phyloP scores from a whole-genome alignment of 495 filamentous ascomycete genomes.

The Cercophora newfieldiana region DNA sequence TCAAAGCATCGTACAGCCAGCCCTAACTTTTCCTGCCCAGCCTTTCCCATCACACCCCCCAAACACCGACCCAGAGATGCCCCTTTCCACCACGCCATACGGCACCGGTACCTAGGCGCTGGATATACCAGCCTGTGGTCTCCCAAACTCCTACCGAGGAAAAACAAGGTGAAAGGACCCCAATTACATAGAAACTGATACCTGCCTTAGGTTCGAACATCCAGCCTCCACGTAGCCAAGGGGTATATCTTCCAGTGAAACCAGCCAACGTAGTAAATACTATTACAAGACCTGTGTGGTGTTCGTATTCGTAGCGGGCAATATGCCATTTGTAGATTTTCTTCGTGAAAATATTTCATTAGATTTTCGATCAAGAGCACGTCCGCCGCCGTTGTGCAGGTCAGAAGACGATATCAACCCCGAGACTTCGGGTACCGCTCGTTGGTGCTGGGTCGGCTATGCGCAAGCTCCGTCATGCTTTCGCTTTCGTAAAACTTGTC shows the following conservation, averaged over 20 bases:
- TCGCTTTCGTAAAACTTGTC: conserved; percentile 40
- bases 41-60: background rate
- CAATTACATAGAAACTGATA: background rate
- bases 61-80: background rate
- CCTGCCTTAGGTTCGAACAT: background rate
- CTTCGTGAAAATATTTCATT: background rate
- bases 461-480: conserved; percentile 47
- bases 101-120: background rate
- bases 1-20: background rate
- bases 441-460: conserved; percentile 25
- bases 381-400: background rate
- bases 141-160: background rate
- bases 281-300: background rate
- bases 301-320: background rate
- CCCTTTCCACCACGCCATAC: background rate
- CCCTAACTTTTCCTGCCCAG: background rate
- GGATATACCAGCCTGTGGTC: background rate
- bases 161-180: background rate
- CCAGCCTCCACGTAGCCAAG: background rate
- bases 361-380: background rate
- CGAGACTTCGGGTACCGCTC: background rate
- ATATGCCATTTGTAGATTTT: background rate
- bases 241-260: background rate
- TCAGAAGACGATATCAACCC: too few species aligned
- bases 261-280: background rate